Evolutionary conservation across 2,329 filamentous ascomycete genomes (phyloP).

Genomic region (Fusarium cyanostomum): DNA sequence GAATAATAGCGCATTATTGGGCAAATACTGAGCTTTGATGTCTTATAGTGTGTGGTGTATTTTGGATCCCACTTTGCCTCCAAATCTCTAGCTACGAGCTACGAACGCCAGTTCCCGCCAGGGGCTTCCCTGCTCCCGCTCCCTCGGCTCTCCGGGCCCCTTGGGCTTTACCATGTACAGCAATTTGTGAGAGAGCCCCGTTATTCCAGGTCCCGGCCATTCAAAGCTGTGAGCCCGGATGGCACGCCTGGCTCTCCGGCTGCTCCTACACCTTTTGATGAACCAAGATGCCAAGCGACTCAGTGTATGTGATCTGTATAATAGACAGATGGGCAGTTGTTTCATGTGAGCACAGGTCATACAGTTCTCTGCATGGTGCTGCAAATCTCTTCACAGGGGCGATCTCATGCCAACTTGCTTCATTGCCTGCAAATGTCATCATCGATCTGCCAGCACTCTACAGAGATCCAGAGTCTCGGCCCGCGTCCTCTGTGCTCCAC

Average conservation of each 20-base stretch:
- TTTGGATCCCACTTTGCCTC: too few species aligned
- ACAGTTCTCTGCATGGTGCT: not conserved
- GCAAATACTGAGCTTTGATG: too few species aligned
- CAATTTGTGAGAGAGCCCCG: not conserved
- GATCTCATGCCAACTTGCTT: slow-evolving; percentile 17
- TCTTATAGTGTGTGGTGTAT: too few species aligned
- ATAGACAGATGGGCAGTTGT: not conserved
- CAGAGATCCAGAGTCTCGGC: slow-evolving; percentile 27
- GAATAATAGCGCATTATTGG: too few species aligned
- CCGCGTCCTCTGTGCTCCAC: slow-evolving; percentile 12
- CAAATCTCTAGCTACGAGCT: slow-evolving; percentile 14
- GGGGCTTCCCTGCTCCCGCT: slow-evolving; percentile 17
- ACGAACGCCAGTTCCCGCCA: slow-evolving; percentile 4
- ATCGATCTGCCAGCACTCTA: slow-evolving; percentile 25
- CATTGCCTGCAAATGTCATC: slow-evolving; percentile 25
- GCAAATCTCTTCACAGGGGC: not conserved
- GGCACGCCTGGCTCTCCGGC: not conserved
- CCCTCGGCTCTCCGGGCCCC: too few species aligned
- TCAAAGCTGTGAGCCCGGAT: not conserved
- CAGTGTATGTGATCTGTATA: slow-evolving; percentile 4
- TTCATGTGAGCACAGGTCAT: slow-evolving; percentile 10
- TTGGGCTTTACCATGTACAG: too few species aligned
- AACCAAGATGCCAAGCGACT: slow-evolving; percentile 9
- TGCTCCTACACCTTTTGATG: not conserved
- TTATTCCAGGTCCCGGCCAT: not conserved